Evolutionary conservation across 2,329 filamentous ascomycete species (phyloP), one percentile per base, ranked within the genome.

Genomic region (Pseudonectria foliicola): DNA sequence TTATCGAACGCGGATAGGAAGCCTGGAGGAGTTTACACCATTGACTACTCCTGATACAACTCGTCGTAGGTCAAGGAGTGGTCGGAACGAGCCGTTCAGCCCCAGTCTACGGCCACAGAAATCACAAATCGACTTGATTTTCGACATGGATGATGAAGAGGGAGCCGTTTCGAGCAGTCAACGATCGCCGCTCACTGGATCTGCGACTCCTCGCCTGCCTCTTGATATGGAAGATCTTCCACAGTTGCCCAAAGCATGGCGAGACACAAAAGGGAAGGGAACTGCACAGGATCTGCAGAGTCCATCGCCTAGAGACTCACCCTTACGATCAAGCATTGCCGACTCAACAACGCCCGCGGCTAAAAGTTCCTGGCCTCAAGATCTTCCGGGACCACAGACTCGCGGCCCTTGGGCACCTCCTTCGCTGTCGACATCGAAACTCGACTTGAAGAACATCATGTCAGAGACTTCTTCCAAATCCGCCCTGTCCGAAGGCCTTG

Each of bases 121-220:
- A 13, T 89, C 83, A 1, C 66, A 72, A 2, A 71, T 71, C 25
- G 89, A 95, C 48, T 70, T 95, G 35, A 94, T 95, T 59, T 95
- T 95, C 54, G 79, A 86, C 45, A 95, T 95, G 88, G 90, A 95
- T 39, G 88, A 93, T 25, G 86, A 88, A 28, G 71, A 70, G 8
- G 44, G 50, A 1, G 50, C 57, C 6, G 48, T 45, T 2, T 37
- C 46, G 7, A 42, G 44, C 16, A 64, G 57, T 31, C 56, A 61
- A 3, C 31, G 35, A 10, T 55, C 53, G 7, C 48, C 52, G 10
- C 33, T 37, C 10, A 37, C 42, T 6, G 42, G 48, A 18, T 42
- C 48, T 3, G 30, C 39, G 13, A 39, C 47, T 11, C 28, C 40
- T 15, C 45, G 40, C 8, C 42, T 45, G 8, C 48, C 52, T 12